Base-by-base conservation (phyloP, 1,139 yeast genomes). In the Candida pseudoviswanathii region DNA sequence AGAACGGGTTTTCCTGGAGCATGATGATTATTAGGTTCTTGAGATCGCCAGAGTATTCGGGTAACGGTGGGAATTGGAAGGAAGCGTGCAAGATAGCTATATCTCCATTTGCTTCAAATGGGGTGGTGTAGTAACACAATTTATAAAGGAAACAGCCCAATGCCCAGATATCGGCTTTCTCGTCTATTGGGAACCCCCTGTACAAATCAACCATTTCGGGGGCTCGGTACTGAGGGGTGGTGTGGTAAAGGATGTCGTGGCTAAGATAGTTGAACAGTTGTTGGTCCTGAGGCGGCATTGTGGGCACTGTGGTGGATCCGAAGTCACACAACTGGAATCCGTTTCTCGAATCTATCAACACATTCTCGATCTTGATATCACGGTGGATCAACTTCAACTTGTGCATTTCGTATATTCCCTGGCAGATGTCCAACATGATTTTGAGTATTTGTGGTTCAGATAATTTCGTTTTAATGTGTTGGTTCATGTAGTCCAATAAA, bases 151-250 rank as follows among this genome's bases (percentile, higher is more conserved):
- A 86, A 32, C 89, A 86, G 9, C 96, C 96, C 39, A 88, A 66
- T 0, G 95, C 96, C 96, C 96, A 88, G 34, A 87, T 83, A 65
- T 88, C 96, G 2, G 89, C 79, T 65, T 85, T 86, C 57, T 86
- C 89, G 63, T 87, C 89, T 34, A 88, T 83, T 4, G 92, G 85
- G 46, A 78, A 70, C 2, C 86, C 84, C 49, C 85, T 71, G 58
- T 82, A 81, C 43, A 87, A 71, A 60, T 87, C 94, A 42, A 88
- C 75, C 94, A 88, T 87, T 63, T 88, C 96, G 1, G 96, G 96
- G 0, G 90, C 74, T 51, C 96, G 71, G 58, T 88, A 88, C 62
- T 88, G 96, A 0, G 94, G 94, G 0, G 96, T 88, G 0, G 96
- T 88, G 59, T 87, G 89, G 55, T 81, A 81, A 64, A 86, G 67